Evolutionary conservation across 345 rosid genomes (phyloP).

Genomic region (Moricandia moricandioides): DNA sequence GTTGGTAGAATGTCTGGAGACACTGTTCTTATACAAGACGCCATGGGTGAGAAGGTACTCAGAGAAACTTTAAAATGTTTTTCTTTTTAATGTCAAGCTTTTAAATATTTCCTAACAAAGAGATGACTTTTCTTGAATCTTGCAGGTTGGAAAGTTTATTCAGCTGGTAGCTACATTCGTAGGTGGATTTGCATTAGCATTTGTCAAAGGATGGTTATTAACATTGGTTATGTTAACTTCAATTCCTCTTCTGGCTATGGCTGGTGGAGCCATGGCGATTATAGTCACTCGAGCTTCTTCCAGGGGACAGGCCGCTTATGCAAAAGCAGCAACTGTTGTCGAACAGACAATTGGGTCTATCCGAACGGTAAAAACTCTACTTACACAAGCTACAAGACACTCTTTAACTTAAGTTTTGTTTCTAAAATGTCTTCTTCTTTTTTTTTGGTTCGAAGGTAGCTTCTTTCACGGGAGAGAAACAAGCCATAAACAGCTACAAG

Average conservation of each 20-base stretch:
- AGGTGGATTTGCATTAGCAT: slow-evolving; percentile 65
- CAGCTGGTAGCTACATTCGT: slow-evolving; percentile 64
- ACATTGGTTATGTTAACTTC: slow-evolving; percentile 58
- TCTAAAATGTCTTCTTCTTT: neutral
- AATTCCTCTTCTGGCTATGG: slow-evolving; percentile 57
- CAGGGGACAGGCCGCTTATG: slow-evolving; percentile 60
- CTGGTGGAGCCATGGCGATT: slow-evolving; percentile 57
- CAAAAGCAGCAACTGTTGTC: slow-evolving; percentile 64
- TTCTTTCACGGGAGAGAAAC: slow-evolving; percentile 76
- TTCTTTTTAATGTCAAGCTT: too few relatives aligned
- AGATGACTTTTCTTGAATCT: neutral
- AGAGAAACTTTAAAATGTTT: neutral
- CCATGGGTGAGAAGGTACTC: slow-evolving; percentile 85
- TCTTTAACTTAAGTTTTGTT: neutral
- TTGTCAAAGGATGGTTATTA: slow-evolving; percentile 74
- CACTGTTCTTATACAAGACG: slow-evolving; percentile 82
- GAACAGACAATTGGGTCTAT: slow-evolving; percentile 75
- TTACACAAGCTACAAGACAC: neutral
- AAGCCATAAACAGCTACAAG: slow-evolving; percentile 48
- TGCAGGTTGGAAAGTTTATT: slow-evolving; percentile 80
- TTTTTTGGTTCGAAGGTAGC: slow-evolving; percentile 49
- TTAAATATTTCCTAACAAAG: neutral
- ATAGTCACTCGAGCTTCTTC: slow-evolving; percentile 56
- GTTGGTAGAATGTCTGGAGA: slow-evolving; percentile 89
- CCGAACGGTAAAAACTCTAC: slow-evolving; percentile 47